These are phyloP conservation scores for Millerago galiae DNA, from an alignment of 805 yeast species.

Conservation along the genomic window DNA sequence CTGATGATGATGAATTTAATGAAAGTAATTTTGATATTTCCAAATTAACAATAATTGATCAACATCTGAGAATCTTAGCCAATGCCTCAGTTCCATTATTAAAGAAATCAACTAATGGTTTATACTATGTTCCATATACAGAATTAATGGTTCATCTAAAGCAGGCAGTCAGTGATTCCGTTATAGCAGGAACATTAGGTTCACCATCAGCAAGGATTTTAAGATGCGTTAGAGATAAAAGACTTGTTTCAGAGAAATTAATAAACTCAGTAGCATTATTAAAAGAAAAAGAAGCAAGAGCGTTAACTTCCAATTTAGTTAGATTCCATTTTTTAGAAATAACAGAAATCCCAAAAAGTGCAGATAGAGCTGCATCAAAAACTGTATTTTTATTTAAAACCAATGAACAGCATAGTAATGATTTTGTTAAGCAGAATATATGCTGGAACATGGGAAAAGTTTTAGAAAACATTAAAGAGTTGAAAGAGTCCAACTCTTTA, in stretches of 20 bases:
- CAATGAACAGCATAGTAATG: conserved; percentile 45
- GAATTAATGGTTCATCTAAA: conserved; percentile 41
- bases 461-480: conserved; percentile 44
- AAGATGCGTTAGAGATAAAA: conserved; percentile 65
- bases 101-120: conserved; percentile 46
- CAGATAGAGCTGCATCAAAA: conserved; percentile 86
- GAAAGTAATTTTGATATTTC: conserved; percentile 17
- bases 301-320: conserved; percentile 59
- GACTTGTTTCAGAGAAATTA: conserved; percentile 78
- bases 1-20: conserved; percentile 18
- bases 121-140: conserved; percentile 57
- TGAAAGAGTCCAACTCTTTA: conserved; percentile 56
- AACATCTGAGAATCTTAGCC: conserved; percentile 66
- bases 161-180: conserved; percentile 46
- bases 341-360: conserved; percentile 90
- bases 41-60: conserved; percentile 32
- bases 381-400: conserved; percentile 79
- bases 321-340: conserved; percentile 71
- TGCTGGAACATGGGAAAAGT: conserved; percentile 41
- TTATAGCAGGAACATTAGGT: conserved; percentile 58
- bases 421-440: conserved; percentile 40
- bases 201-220: conserved; percentile 63
- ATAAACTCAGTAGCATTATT: conserved; percentile 70
- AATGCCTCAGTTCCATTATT: conserved; percentile 54
- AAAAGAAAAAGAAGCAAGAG: conserved; percentile 71